A percentile compares a stretch with the other conserved stretches of the same genome.
These are phyloP conservation scores for Chaetomium fimeti DNA, from an alignment of 495 filamentous ascomycete genomes.

Conservation along the genomic window DNA sequence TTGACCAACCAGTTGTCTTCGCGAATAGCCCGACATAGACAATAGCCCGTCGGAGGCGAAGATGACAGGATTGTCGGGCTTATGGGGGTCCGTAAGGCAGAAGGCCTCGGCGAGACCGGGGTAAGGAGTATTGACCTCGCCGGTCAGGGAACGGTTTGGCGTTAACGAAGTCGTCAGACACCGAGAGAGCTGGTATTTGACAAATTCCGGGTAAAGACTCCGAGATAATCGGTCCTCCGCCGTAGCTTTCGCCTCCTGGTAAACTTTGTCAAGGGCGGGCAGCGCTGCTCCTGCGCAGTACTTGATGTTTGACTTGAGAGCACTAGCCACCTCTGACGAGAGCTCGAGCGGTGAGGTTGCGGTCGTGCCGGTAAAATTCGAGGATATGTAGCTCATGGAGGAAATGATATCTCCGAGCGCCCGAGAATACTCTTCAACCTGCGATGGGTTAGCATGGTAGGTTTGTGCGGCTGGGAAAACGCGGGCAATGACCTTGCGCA, in stretches of 20 bases:
- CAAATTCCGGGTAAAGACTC: slow-evolving; percentile 52
- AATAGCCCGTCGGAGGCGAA: slow-evolving; percentile 54
- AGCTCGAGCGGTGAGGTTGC: slow-evolving; percentile 46
- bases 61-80: slow-evolving; percentile 50
- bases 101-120: slow-evolving; percentile 42
- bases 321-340: slow-evolving; percentile 33
- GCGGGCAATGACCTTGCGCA: slow-evolving; percentile 42
- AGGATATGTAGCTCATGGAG: slow-evolving; percentile 47
- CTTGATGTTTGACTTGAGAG: slow-evolving; percentile 45
- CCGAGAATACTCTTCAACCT: slow-evolving; percentile 39
- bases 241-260: slow-evolving; percentile 43
- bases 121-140: slow-evolving; percentile 27
- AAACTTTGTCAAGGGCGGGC: slow-evolving; percentile 47
- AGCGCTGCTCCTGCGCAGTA: slow-evolving; percentile 38
- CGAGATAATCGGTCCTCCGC: slow-evolving; percentile 46
- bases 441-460: neutral
- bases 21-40: slow-evolving; percentile 47
- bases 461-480: too few species aligned
- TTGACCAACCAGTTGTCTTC: slow-evolving; percentile 47
- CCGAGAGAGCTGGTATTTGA: slow-evolving; percentile 40
- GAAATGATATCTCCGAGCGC: slow-evolving; percentile 41
- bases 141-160: slow-evolving; percentile 8
- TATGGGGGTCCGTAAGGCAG: slow-evolving; percentile 34
- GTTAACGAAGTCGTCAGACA: slow-evolving; percentile 32
- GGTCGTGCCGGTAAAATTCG: slow-evolving; percentile 42